Percentiles rank a stretch among this genome's conserved stretches.
Evolutionary conservation across 148 eudicot species (phyloP).

Genomic region (Diospyros kaki): DNA sequence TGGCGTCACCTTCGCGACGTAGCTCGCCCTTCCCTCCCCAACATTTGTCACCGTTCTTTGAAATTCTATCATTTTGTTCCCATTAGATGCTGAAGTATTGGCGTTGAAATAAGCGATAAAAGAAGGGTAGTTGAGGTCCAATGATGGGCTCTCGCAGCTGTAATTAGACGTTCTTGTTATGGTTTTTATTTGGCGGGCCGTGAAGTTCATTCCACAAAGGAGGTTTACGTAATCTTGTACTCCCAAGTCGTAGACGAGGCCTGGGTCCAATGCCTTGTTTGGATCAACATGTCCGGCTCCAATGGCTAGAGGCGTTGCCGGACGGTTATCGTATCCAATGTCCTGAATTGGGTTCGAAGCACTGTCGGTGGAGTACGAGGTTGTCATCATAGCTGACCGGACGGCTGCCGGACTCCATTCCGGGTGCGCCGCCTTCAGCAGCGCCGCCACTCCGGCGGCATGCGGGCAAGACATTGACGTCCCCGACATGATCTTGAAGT

Average conservation of each 20-base stretch:
- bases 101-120: conserved; percentile 22
- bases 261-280: conserved; percentile 33
- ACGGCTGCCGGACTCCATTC: conserved; percentile 38
- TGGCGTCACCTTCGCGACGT: conserved; percentile 17
- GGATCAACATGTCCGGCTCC: conserved; percentile 38
- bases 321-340: conserved; percentile 10
- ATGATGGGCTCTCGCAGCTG: conserved; percentile 20
- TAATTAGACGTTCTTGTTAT: conserved; percentile 19
- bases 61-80: conserved; percentile 1
- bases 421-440: conserved; percentile 28
- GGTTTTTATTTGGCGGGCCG: conserved; percentile 19
- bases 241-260: conserved; percentile 26
- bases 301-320: conserved; percentile 26
- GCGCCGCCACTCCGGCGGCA: conserved; percentile 33
- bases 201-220: conserved; percentile 27
- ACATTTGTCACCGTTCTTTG: conserved; percentile 33
- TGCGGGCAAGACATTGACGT: conserved; percentile 46
- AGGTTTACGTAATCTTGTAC: conserved; percentile 21
- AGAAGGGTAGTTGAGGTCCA: conserved; percentile 37
- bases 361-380: conserved; percentile 24
- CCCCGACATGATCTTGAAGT: conserved; percentile 33
- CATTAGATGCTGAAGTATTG: neutral
- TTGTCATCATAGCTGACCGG: conserved; percentile 44
- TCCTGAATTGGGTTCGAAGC: conserved; percentile 21
- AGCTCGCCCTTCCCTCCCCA: conserved; percentile 22